These are phyloP conservation scores for Penicillium macrosclerotiorum DNA, from an alignment of 495 filamentous ascomycete genomes.

Conservation along the genomic window DNA sequence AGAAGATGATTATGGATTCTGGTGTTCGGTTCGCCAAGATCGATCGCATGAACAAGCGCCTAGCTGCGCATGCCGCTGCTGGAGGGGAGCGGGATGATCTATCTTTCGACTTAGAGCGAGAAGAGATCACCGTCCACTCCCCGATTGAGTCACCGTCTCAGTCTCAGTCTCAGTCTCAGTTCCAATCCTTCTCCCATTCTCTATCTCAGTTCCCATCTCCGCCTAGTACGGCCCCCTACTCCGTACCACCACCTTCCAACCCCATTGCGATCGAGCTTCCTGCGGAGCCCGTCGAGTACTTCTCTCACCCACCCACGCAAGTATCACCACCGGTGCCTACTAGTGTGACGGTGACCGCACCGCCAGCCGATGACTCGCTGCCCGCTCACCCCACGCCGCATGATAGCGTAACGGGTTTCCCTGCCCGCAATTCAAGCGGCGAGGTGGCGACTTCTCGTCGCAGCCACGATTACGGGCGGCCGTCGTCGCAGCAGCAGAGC, in stretches of 20 bases:
- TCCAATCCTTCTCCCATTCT: too few relatives aligned
- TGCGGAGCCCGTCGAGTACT: constrained; percentile 47
- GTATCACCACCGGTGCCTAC: constrained; percentile 28
- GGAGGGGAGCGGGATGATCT: constrained; percentile 25
- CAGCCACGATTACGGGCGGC: constrained; percentile 35
- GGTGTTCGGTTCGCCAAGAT: constrained; percentile 85
- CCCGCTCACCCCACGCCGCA: constrained; percentile 35
- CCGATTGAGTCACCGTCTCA: too few relatives aligned
- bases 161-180: constrained; percentile 1
- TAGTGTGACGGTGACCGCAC: constrained; percentile 24
- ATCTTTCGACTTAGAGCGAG: constrained; percentile 25
- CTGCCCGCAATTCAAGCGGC: constrained; percentile 37
- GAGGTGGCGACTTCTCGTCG: constrained; percentile 34
- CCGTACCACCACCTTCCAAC: constrained; percentile 40
- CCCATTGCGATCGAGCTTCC: constrained; percentile 63
- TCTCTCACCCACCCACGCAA: constrained; percentile 29
- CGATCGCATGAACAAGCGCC: constrained; percentile 59
- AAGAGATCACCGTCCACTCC: constrained; percentile 21
- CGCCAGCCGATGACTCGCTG: constrained; percentile 27
- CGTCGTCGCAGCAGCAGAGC: constrained; percentile 36
- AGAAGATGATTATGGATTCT: constrained; percentile 69
- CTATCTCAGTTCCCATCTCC: too few relatives aligned
- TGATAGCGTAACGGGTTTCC: constrained; percentile 23
- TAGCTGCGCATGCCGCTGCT: constrained; percentile 41
- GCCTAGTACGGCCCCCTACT: constrained; percentile 18